phyloP scores from a whole-genome alignment of 2,329 filamentous ascomycete species.

The Colletotrichum chlorophyti region DNA sequence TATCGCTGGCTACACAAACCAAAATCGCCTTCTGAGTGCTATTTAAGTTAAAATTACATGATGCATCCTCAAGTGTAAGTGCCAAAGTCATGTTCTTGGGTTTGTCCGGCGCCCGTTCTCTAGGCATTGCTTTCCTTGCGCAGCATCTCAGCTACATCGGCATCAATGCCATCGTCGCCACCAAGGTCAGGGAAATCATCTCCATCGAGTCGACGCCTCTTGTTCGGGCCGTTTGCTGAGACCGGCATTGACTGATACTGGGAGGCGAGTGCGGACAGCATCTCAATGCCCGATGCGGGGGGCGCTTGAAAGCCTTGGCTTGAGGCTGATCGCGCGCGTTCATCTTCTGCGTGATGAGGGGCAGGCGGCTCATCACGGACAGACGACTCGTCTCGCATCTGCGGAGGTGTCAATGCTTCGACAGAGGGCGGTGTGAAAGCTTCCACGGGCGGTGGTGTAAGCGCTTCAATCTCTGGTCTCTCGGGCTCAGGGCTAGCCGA shows the following conservation, averaged over 20 bases:
- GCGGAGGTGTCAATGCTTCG: slow-evolving; percentile 34
- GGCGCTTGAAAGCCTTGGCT: slow-evolving; percentile 32
- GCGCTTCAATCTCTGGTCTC: slow-evolving; percentile 82
- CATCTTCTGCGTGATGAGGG: slow-evolving; percentile 29
- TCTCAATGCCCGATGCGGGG: slow-evolving; percentile 44
- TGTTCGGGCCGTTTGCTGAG: slow-evolving; percentile 60
- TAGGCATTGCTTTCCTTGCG: slow-evolving; percentile 48
- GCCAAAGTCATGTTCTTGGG: neutral
- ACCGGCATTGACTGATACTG: slow-evolving; percentile 58
- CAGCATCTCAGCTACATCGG: slow-evolving; percentile 63
- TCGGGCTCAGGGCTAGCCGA: slow-evolving; percentile 57
- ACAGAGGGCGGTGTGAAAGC: slow-evolving; percentile 35
- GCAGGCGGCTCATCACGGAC: slow-evolving; percentile 31
- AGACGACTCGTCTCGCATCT: slow-evolving; percentile 27
- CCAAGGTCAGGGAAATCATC: slow-evolving; percentile 62
- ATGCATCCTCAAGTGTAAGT: too few species aligned
- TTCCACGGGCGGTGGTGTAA: slow-evolving; percentile 80
- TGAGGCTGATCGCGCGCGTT: slow-evolving; percentile 22
- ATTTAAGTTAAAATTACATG: slow-evolving; percentile 13
- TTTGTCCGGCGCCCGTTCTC: too few species aligned
- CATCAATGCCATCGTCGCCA: slow-evolving; percentile 61
- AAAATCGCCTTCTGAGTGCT: neutral
- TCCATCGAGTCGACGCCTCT: slow-evolving; percentile 59
- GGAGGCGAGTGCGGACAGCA: slow-evolving; percentile 47
- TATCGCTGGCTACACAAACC: neutral